phyloP scores from a whole-genome alignment of 192 early-diverging fungal genomes.

The Coemansia sp. region DNA sequence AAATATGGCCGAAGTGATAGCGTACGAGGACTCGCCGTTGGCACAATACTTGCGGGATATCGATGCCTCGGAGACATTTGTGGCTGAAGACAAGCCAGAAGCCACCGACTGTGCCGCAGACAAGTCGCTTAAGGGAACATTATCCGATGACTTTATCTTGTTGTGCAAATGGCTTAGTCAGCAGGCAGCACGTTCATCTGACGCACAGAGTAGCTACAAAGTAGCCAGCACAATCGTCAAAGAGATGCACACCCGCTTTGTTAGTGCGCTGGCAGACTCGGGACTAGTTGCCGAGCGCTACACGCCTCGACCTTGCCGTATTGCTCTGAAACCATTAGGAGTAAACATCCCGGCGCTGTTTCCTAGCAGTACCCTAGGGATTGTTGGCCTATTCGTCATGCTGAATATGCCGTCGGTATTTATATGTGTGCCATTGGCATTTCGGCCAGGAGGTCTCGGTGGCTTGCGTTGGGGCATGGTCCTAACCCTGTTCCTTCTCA shows the following conservation, averaged over 20 bases:
- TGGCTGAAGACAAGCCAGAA: constrained; percentile 14
- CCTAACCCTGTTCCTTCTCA: not conserved
- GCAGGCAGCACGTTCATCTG: not conserved
- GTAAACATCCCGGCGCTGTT: not conserved
- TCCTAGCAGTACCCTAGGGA: not conserved
- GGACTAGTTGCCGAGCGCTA: constrained; percentile 36
- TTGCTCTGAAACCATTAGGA: not conserved
- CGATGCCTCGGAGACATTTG: constrained; percentile 19
- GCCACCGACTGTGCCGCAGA: not conserved
- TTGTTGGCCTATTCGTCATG: not conserved
- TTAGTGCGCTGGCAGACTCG: constrained; percentile 16
- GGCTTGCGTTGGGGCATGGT: not conserved
- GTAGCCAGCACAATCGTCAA: not conserved
- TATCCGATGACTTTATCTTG: not conserved
- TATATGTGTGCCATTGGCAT: not conserved
- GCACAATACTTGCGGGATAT: constrained; percentile 45
- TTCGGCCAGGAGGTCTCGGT: not conserved
- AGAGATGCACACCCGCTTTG: not conserved
- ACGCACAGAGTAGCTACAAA: not conserved
- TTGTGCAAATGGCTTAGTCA: not conserved
- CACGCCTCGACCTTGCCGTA: constrained; percentile 21
- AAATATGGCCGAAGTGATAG: constrained; percentile 43
- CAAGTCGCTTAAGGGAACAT: too few relatives aligned
- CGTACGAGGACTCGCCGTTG: constrained; percentile 49
- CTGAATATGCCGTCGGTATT: not conserved